Evolutionary conservation across 2,329 filamentous ascomycete species (phyloP), one percentile per base, ranked within the genome.

Genomic region (Cytospora paraplurivora): DNA sequence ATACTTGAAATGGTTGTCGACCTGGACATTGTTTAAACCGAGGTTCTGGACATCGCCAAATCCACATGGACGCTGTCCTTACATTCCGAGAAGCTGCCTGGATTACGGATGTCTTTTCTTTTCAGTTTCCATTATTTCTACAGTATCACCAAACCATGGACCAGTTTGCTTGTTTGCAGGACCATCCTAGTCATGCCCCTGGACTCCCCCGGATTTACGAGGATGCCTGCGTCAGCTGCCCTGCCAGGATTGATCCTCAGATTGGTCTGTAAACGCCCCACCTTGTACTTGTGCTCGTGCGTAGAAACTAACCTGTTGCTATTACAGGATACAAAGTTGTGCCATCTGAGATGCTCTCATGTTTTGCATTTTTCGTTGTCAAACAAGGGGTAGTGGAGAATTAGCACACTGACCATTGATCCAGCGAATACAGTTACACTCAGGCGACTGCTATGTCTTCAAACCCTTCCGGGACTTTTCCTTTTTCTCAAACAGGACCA

Each of bases 401-500:
- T 83, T 76, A 80, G 78, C 73, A 82, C 76, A 86, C 83, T 86
- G 81, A 86, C 82, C 77, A 71, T 67, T 74, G 71, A 72, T 71
- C 68, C 78, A 85, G 82, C 80, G 81, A 85, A 67, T 84, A 81
- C 75, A 86, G 83, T 78, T 82, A 79, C 72, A 77, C 79, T 66
- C 82, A 82, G 72, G 77, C 80, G 73, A 76, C 79, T 67, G 77
- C 84, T 76, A 77, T 85, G 77, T 74, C 80, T 71, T 75, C 81
- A 71, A 77, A 73, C 75, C 72, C 80, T 70, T 76, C 76, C 69
- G 80, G 80, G 74, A 79, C 84, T 74, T 84, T 84, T 81, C 78
- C 82, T 77, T 84, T 82, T 76, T 80, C 81, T 81, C 82, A 85
- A 73, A 82, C 82, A 81, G 83, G 81, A 82, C 81, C 82, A 72